A percentile compares a stretch with the other conserved stretches of the same genome.
Evolutionary conservation across 2,329 filamentous ascomycete genomes (phyloP).

Genomic region (Xylaria sp.): DNA sequence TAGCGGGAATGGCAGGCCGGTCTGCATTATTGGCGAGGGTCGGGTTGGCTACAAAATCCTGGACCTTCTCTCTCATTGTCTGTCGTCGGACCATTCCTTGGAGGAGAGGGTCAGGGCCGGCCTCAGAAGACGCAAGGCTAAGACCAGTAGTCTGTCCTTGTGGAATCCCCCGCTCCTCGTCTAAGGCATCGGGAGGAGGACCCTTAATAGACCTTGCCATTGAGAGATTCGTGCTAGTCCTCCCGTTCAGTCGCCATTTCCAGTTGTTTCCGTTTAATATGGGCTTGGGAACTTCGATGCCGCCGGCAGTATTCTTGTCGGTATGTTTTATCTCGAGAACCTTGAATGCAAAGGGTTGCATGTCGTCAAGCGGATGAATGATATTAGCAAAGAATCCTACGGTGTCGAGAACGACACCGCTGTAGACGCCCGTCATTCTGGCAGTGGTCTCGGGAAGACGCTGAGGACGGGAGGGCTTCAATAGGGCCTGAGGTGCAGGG

Average conservation of each 20-base stretch:
- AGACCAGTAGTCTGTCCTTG: slow-evolving; percentile 32
- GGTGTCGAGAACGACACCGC: slow-evolving; percentile 62
- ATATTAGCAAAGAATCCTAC: slow-evolving; percentile 72
- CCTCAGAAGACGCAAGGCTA: slow-evolving; percentile 37
- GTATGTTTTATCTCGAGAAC: slow-evolving; percentile 61
- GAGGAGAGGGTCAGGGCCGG: slow-evolving; percentile 28
- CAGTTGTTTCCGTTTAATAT: slow-evolving; percentile 20
- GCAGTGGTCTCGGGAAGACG: slow-evolving; percentile 66
- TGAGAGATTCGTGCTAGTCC: slow-evolving; percentile 31
- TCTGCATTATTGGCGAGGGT: slow-evolving; percentile 52
- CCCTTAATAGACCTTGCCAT: slow-evolving; percentile 30
- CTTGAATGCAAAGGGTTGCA: slow-evolving; percentile 59
- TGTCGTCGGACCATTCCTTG: slow-evolving; percentile 46
- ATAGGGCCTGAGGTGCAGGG: slow-evolving; percentile 70
- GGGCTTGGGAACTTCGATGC: slow-evolving; percentile 35
- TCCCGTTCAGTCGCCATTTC: slow-evolving; percentile 25
- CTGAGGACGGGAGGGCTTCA: slow-evolving; percentile 64
- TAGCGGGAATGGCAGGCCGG: slow-evolving; percentile 60
- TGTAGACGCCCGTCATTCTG: slow-evolving; percentile 67
- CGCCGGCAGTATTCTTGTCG: slow-evolving; percentile 44
- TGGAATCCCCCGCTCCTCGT: slow-evolving; percentile 23
- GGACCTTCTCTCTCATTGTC: slow-evolving; percentile 54
- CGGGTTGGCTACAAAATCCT: slow-evolving; percentile 56
- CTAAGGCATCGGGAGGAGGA: slow-evolving; percentile 32
- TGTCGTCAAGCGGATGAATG: slow-evolving; percentile 64